Base-by-base conservation (phyloP, 225 moss, liverwort and hornwort species). In the Straminergon stramineum region DNA sequence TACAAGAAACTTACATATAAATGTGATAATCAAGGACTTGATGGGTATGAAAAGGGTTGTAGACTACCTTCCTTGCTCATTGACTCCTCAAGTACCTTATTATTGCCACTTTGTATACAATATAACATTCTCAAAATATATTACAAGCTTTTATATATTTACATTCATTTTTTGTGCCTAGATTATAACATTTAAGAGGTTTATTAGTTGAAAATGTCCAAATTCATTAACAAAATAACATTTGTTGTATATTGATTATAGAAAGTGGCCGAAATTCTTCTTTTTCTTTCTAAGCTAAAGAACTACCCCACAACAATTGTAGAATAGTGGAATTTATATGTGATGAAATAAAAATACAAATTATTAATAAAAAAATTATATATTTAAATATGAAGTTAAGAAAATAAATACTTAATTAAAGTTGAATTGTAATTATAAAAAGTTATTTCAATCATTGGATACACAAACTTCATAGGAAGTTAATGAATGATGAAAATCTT, bases 161-260 rank as follows among this genome's bases (percentile, higher is more conserved):
- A 51, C 2, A 75, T 12, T 51, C 51, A 75, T 3, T 73, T 43
- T 41, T 1, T 43, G 6, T 43, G 1, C 1, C 0, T 73, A 43
- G 43, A 27, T 74, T 74, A 3, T 74, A 28, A 45, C 6, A 28
- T 73, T 43, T 43, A 73, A 45, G 28, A 74, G 2, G 17, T 17
- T 45, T 6, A 28, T 17, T 28, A 45, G 30, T 30, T 74, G 52
- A 31, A 76, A 34, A 52, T 52, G 2, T 52, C 17, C 8, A 9
- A 76, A 51, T 34, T 52, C 34, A 34, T 51, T 13, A 21, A 8
- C 5, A 34, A 32, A 52, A 5, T 34, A 76, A 22, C 13, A 17
- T 30, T 45, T 48, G 1, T 74, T 74, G 30, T 17, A 30, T 2
- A 17, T 0, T 34, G 0, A 13, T 8, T 13, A 13, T 9, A 14